Evolutionary conservation across 176 grass and related monocot genomes (phyloP), one percentile per base, ranked within the genome.

Genomic region (Paspalum vaginatum): DNA sequence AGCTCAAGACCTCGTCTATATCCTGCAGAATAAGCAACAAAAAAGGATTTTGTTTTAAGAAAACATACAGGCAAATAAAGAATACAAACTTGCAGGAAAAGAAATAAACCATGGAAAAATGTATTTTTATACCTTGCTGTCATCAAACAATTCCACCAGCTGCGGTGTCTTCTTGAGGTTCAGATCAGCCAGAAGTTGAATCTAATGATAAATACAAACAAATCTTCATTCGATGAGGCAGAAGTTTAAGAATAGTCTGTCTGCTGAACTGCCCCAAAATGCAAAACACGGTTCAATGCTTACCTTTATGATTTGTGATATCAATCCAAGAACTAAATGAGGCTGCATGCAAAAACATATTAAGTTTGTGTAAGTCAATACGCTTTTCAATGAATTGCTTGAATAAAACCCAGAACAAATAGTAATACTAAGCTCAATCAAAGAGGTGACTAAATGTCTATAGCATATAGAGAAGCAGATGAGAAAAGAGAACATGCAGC

Each of bases 241-340:
- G 0, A 60, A 58, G 12, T 76, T 50, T 68, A 77, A 58, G 2
- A 4, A 77, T 65, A 66, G 40, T 46, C 38, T 63, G 39, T 37
- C 59, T 8, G 40, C 54, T 76, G 45, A 78, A 87, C 62, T 68
- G 44, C 17, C 4, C 74, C n/a, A 74, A 65, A 74, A 78, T 53
- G 52, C 25, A 55, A 42, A 83, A 42, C 27, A 48, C 45, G 62
- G 48, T 65, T 25, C n/a, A 53, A 22, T 42, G 39, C 55, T 49
- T 89, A 98, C 95, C 95, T 98, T 98, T 91, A 98, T 95, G 79
- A 95, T 98, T 95, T 98, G 92, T 60, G 95, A 98, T 87, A 98
- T 98, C 80, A 98, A 88, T 65, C 95, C 95, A 89, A 98, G 92
- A 83, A 98, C 20, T 89, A 98, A 88, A 93, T 98, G 92, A 72